Evolutionary conservation across 208 protist genomes (phyloP).

Genomic region (Angomonas ambiguus): DNA sequence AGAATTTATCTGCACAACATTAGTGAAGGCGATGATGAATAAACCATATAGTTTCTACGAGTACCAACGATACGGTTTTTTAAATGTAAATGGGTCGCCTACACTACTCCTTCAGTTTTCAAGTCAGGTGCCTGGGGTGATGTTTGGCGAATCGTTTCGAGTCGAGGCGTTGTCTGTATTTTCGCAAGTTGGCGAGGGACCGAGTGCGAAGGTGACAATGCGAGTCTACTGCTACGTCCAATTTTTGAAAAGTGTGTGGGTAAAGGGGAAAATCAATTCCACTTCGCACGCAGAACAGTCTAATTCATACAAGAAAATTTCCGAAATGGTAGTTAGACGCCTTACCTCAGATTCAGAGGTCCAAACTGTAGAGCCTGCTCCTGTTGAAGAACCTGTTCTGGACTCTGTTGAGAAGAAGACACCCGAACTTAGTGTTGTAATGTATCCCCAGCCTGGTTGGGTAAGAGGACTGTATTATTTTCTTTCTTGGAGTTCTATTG

Average conservation of each 20-base stretch:
- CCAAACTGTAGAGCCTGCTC: too few relatives aligned
- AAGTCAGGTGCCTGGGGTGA: constrained; percentile 47
- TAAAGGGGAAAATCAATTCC: constrained; percentile 41
- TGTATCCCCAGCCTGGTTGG: too few relatives aligned
- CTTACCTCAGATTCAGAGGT: too few relatives aligned
- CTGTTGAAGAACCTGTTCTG: too few relatives aligned
- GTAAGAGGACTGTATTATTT: too few relatives aligned
- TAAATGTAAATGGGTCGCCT: constrained; percentile 41
- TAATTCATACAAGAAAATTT: constrained; percentile 40
- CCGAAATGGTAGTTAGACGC: constrained; percentile 37
- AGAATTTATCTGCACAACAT: constrained; percentile 44
- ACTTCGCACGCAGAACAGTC: constrained; percentile 43
- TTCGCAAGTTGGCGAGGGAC: constrained; percentile 28
- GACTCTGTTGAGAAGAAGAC: too few relatives aligned
- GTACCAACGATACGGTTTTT: constrained; percentile 59
- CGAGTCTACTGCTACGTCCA: constrained; percentile 37
- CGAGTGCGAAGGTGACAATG: constrained; percentile 36
- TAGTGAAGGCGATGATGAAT: constrained; percentile 47
- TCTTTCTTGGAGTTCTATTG: too few relatives aligned
- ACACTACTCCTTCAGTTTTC: constrained; percentile 61
- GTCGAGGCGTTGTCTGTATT: constrained; percentile 41
- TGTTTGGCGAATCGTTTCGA: constrained; percentile 60
- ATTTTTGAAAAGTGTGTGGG: constrained; percentile 41
- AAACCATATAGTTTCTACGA: constrained; percentile 50
- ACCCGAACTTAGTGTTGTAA: too few relatives aligned